Base-by-base conservation (phyloP, 2,329 filamentous ascomycete genomes). In the Plectosphaerella cucumerina region DNA sequence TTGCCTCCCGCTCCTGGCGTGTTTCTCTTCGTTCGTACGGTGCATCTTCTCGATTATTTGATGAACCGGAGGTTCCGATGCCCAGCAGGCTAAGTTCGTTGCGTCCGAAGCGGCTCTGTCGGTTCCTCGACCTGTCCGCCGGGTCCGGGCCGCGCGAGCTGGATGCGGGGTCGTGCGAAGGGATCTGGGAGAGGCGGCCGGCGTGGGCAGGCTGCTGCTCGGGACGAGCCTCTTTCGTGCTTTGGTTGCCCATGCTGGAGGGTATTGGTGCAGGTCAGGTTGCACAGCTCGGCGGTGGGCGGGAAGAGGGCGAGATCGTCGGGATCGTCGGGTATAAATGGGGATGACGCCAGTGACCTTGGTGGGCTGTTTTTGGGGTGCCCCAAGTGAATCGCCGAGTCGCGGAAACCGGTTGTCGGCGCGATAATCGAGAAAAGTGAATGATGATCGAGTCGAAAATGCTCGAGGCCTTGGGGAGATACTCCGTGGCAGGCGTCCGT, bases 1-100 rank as follows among this genome's bases (percentile, higher is more conserved):
- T 81, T 18, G 90, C 90, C 66, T 99, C 94, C 41, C 90, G 82
- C 70, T 97, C 94, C 60, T 93, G 89, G 64, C 87, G 92, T 8
- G 91, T 97, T 71, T 97, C 93, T 52, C 90, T 82, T 52, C 90
- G 86, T 56, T 82, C 78, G 51, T 79, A 78, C 0, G 77, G 76
- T 5, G 60, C 71, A 62, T 78, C 63, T 50, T 64, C 56, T 58
- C 70, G 57, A 56, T 65, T 56, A 59, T 72, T 59, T 3, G 72
- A 69, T 17, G 65, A 66, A 22, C 56, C 53, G 26, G 67, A 59
- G 23, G 71, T 59, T 10, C 67, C 60, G 8, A 80, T 58, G 18
- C 72, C 73, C 23, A 82, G 65, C 11, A 78, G 63, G 22, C 68
- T 67, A 15, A 82, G 60, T 37, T 82, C 78, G 9, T 68, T 66